These are phyloP conservation scores for Hirschioporus abietinus DNA, from an alignment of 768 basidiomycete genomes.

Conservation along the genomic window DNA sequence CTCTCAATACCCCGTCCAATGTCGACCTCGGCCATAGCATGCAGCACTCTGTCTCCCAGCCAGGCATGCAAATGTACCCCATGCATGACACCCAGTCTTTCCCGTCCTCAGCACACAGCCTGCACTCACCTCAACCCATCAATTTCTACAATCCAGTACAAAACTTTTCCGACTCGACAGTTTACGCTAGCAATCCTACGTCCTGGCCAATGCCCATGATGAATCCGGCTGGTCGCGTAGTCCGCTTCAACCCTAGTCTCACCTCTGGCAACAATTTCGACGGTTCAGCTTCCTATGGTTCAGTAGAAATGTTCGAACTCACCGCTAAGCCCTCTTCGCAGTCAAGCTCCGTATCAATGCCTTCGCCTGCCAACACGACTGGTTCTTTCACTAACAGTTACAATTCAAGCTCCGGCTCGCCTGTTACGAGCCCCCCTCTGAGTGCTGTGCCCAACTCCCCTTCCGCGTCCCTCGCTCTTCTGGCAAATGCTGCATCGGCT, in stretches of 20 bases:
- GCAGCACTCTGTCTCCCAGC: background rate
- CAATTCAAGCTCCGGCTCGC: background rate
- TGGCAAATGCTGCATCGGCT: constrained; percentile 2
- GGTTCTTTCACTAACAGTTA: background rate
- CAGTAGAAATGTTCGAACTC: background rate
- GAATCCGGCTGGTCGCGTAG: background rate
- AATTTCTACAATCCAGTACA: background rate
- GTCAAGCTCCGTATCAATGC: background rate
- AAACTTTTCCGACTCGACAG: background rate
- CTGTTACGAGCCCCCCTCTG: background rate
- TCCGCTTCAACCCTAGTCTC: background rate
- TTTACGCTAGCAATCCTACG: background rate
- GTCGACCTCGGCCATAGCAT: background rate
- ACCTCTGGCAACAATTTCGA: background rate
- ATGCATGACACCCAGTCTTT: background rate
- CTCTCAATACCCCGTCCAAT: background rate
- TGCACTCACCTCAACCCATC: background rate
- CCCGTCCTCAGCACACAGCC: background rate
- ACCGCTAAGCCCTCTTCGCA: background rate
- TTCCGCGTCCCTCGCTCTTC: background rate
- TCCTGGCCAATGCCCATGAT: background rate
- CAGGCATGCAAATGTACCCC: background rate
- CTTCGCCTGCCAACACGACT: background rate
- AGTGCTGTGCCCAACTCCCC: constrained; percentile 4
- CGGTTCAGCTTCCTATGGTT: background rate